These are phyloP conservation scores for Termitomyces sp. DNA, from an alignment of 768 basidiomycete genomes.

Conservation along the genomic window DNA sequence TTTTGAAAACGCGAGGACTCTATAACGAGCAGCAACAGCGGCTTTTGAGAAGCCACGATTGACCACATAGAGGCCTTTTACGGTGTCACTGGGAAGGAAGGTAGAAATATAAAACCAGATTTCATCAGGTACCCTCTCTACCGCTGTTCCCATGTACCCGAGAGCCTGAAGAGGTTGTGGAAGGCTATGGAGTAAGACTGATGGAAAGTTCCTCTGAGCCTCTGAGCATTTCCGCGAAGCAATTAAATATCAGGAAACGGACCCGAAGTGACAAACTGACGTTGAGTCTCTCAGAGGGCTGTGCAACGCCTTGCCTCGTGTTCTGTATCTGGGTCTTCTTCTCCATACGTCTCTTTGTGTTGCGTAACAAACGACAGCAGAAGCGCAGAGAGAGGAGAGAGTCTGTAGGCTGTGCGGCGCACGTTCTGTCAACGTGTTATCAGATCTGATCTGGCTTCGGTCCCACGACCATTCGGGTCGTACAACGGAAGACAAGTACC, in stretches of 20 bases:
- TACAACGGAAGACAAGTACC: background rate
- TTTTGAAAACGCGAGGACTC: conserved; percentile 15
- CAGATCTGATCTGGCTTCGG: background rate
- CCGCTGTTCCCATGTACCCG: conserved; percentile 7
- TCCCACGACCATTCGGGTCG: background rate
- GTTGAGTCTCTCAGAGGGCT: background rate
- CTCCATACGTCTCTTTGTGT: background rate
- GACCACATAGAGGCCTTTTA: conserved; percentile 14
- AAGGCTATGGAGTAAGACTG: background rate
- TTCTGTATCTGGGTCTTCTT: background rate
- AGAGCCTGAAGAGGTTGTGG: too few species aligned
- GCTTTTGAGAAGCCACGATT: conserved; percentile 16
- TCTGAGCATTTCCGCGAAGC: background rate
- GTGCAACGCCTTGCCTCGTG: background rate
- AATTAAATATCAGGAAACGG: background rate
- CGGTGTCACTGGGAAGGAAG: conserved; percentile 14
- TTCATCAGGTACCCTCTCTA: conserved; percentile 15
- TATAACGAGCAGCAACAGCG: conserved; percentile 16
- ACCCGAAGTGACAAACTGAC: background rate
- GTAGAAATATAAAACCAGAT: conserved; percentile 17
- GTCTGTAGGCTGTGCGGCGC: background rate
- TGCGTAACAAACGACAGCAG: too few species aligned
- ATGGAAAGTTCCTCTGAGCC: background rate
- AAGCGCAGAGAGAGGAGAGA: background rate
- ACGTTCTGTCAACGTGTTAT: background rate